Evolutionary conservation across 805 yeast genomes (phyloP), one percentile per base, ranked within the genome.

Genomic region (Ascoidea asiatica): DNA sequence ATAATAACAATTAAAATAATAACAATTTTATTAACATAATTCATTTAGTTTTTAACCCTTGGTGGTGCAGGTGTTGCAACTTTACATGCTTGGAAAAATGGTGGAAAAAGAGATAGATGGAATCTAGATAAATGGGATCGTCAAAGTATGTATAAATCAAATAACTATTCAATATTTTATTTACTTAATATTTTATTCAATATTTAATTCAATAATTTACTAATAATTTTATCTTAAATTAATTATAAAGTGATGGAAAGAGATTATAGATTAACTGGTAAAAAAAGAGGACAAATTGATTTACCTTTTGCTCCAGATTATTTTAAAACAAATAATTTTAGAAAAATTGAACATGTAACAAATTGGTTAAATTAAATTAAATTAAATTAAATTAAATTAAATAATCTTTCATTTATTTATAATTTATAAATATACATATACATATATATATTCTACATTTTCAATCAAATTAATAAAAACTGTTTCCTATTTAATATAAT

Each of bases 251-350:
- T 71, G 77, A 29, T 84, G 63, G 81, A 80, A 51, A 71, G 95
- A 56, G 95, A 85, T 61, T 68, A 72, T 56, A 69, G 90, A 51
- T 66, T 85, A 55, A 85, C 95, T 8, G 95, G 95, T 21, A 68
- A 70, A 38, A 69, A 65, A 55, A 70, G 95, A 57, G 89, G 79
- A 37, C 90, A 83, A 58, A 59, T 70, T 42, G 77, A 75, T 50
- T 72, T 67, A 39, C 73, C 88, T 5, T 63, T 71, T 38, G 95
- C 94, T 4, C 87, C 88, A 37, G 89, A 81, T 48, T 72, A 69
- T 29, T 85, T 86, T 71, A 82, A 79, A 64, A 77, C 84, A n/a
- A 77, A 73, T 58, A 72, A 83, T n/a, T 52, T 53, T 41, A 56
- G 60, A 56, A 59, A 57, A 45, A 33, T 59, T 37, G 55, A 59